These are phyloP conservation scores for Ochromonas danica DNA, from an alignment of 108 stramenopile species.

Conservation along the genomic window DNA sequence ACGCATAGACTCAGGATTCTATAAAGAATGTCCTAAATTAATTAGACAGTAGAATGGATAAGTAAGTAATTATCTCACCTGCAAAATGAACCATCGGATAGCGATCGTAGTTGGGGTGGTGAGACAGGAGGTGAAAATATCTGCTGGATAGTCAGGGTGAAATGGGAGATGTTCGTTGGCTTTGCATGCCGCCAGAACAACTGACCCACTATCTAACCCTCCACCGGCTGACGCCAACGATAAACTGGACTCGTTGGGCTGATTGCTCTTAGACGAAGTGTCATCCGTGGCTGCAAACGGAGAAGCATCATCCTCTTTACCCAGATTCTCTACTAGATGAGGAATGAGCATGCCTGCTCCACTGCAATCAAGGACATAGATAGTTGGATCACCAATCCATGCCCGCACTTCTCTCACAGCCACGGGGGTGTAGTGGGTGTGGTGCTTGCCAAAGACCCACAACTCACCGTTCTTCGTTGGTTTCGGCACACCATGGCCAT, in stretches of 20 bases:
- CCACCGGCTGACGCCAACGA: too few relatives aligned
- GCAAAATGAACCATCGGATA: constrained; percentile 83
- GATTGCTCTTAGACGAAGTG: not conserved
- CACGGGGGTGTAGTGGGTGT: constrained; percentile 97
- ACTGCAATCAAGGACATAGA: constrained; percentile 84
- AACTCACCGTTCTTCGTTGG: constrained; percentile 87
- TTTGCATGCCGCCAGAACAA: constrained; percentile 87
- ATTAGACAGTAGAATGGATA: too few relatives aligned
- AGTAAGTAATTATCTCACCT: too few relatives aligned
- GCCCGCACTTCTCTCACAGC: constrained; percentile 73
- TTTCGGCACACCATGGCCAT: constrained; percentile 96
- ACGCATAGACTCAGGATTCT: constrained; percentile 28
- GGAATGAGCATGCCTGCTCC: constrained; percentile 84
- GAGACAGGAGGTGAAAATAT: constrained; percentile 95
- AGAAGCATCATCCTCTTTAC: too few relatives aligned
- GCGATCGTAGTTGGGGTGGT: constrained; percentile 96
- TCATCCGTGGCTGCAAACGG: not conserved
- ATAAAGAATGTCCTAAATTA: too few relatives aligned
- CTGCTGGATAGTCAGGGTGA: constrained; percentile 88
- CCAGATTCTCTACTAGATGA: constrained; percentile 61
- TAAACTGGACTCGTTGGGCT: constrained; percentile 8
- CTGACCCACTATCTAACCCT: not conserved
- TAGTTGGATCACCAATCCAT: constrained; percentile 86
- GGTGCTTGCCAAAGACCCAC: constrained; percentile 88
- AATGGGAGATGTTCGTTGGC: constrained; percentile 89